A percentile compares a stretch with the other conserved stretches of the same genome.
Evolutionary conservation across 805 yeast species (phyloP).

Genomic region (Myxozyma geophila): DNA sequence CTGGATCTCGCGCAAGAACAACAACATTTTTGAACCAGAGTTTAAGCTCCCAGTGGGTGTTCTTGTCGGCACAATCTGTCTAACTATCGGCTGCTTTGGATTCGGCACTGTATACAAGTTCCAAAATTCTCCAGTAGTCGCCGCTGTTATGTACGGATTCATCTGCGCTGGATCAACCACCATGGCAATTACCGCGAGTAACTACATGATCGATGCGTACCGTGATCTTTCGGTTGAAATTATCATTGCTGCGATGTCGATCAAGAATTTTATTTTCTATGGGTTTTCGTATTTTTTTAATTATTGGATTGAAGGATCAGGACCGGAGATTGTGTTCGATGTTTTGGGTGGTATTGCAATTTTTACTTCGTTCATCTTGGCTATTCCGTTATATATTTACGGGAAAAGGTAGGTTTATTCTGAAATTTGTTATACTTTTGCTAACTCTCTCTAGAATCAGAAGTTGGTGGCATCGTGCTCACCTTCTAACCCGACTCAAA

Average conservation of each 20-base stretch:
- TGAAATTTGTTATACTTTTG: not conserved
- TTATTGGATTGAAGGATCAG: not conserved
- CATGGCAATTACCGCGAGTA: not conserved
- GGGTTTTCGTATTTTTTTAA: constrained; percentile 12
- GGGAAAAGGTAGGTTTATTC: constrained; percentile 3
- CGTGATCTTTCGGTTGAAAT: constrained; percentile 5
- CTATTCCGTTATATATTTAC: not conserved
- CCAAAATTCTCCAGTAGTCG: not conserved
- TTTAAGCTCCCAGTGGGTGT: not conserved
- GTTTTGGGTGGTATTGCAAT: constrained; percentile 1
- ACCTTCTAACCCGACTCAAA: not conserved
- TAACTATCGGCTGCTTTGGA: constrained; percentile 8
- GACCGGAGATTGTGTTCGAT: constrained; percentile 2
- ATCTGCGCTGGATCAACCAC: constrained; percentile 5
- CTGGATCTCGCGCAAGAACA: constrained; percentile 4
- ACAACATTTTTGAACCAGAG: constrained; percentile 7
- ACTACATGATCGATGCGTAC: constrained; percentile 9
- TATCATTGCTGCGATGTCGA: not conserved
- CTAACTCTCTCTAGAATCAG: not conserved
- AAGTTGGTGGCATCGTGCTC: constrained; percentile 13
- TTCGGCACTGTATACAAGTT: not conserved
- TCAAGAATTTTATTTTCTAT: constrained; percentile 8
- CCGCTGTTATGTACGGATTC: constrained; percentile 1
- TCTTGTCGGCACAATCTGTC: not conserved
- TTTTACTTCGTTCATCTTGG: not conserved